Conservation (phyloP, 129 eudicot species). For the Flaveria linearis region DNA sequence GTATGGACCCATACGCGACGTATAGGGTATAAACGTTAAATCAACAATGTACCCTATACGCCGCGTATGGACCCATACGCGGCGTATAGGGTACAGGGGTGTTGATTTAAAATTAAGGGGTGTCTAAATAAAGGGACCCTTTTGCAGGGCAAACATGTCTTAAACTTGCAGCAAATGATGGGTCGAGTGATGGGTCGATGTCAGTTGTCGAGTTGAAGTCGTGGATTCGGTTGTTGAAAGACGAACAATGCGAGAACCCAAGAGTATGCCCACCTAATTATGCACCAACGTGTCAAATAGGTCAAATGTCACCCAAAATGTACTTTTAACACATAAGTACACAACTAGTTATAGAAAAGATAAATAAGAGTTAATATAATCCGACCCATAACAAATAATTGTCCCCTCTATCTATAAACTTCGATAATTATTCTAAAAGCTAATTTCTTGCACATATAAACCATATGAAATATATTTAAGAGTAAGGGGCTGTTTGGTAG, state of each 20-base stretch:
- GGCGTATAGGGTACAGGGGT: too few relatives aligned
- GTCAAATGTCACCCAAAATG: too few relatives aligned
- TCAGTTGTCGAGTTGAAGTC: conserved; percentile 39
- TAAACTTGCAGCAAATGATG: conserved; percentile 63
- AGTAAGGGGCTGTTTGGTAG: too few relatives aligned
- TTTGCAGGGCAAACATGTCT: conserved; percentile 54
- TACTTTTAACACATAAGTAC: background rate
- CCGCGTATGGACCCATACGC: too few relatives aligned
- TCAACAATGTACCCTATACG: too few relatives aligned
- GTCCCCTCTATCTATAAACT: background rate
- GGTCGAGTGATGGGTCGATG: conserved; percentile 63
- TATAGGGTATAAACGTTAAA: too few relatives aligned
- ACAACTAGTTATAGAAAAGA: background rate
- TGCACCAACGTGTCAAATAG: background rate
- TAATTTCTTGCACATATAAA: background rate
- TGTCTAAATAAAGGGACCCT: too few relatives aligned
- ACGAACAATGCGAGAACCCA: conserved; percentile 40
- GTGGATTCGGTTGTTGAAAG: conserved; percentile 39
- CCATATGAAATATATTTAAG: background rate
- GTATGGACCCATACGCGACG: too few relatives aligned
- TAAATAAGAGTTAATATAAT: background rate
- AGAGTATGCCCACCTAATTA: conserved; percentile 39
- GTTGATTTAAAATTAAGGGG: too few relatives aligned
- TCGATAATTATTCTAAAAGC: background rate
- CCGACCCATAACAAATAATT: background rate